Evolutionary conservation across 2,329 filamentous ascomycete species (phyloP), one percentile per base, ranked within the genome.

Genomic region (Beauveria sp.): DNA sequence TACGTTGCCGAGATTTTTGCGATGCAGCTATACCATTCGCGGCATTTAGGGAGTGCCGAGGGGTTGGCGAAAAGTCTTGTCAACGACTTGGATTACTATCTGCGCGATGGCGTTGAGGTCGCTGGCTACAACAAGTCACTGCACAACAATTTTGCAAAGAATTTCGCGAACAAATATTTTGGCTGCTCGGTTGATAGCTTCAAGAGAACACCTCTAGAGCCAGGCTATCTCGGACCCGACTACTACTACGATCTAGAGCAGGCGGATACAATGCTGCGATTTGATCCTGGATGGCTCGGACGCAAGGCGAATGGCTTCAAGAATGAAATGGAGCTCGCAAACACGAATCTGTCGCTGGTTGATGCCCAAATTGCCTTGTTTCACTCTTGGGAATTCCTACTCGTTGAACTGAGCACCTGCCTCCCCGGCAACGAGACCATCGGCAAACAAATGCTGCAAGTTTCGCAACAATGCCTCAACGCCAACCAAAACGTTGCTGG

Each of bases 351-450:
- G 58, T 96, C 93, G 26, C 79, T 96, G 40, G 91, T 99, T 40
- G 92, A 98, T 72, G 90, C 93, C 26, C 92, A 99, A 77, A 87
- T 95, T 66, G 84, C 86, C 49, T 83, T 99, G 20, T 88, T 97
- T 65, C 86, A 91, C 67, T 89, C 91, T 60, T 98, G 93, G 91
- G 93, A 96, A 72, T 87, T 91, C 63, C 81, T 99, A 9, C 84
- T 93, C 16, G 81, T 95, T 55, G 93, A 97, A 69, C 81, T 99
- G 54, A 91, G 89, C 71, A 85, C 85, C 43, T 84, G 80, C 63
- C 73, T 85, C n/a, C 80, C 80, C 1, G 73, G 75, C 42, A 77
- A 79, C 65, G 75, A 78, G 16, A 76, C 75, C 26, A 78, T 93
- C 4, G 84, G 87, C 61, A 86, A 83, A 67, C 82, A 89, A 61